These are phyloP conservation scores for Wolfiporia cocos DNA, from an alignment of 1,284 basidiomycete genomes.

Conservation along the genomic window DNA sequence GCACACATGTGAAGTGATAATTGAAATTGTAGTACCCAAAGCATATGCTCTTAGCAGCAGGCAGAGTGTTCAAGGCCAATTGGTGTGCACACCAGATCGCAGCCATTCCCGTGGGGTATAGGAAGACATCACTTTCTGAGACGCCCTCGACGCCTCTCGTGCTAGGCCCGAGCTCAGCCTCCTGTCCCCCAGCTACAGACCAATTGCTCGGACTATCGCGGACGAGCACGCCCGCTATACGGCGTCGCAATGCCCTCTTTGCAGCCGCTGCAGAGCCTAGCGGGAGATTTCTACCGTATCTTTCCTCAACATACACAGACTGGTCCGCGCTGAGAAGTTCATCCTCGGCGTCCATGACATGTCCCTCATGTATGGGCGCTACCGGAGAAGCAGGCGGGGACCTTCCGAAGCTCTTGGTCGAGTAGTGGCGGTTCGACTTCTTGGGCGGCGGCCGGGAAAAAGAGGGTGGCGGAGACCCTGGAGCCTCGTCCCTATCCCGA, in stretches of 20 bases:
- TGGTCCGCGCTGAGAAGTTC: constrained; percentile 46
- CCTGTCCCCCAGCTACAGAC: constrained; percentile 40
- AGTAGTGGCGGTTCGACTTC: constrained; percentile 60
- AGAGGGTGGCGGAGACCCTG: constrained; percentile 21
- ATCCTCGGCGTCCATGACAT: constrained; percentile 9
- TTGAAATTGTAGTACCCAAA: constrained; percentile 64
- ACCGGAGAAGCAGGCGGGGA: constrained; percentile 15
- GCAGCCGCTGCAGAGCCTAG: constrained; percentile 68
- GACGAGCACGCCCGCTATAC: constrained; percentile 86
- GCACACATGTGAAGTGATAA: background rate
- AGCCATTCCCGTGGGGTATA: constrained; percentile 87
- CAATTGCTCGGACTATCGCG: constrained; percentile 42
- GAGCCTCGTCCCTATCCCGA: constrained; percentile 33
- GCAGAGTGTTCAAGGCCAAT: constrained; percentile 48
- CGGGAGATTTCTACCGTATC: constrained; percentile 92
- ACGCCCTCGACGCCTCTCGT: constrained; percentile 56
- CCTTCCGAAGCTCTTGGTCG: constrained; percentile 33
- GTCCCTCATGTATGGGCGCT: constrained; percentile 4
- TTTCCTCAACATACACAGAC: constrained; percentile 78
- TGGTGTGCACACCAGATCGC: constrained; percentile 92
- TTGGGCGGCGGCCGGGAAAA: constrained; percentile 31
- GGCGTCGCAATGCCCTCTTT: constrained; percentile 80
- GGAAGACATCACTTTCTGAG: constrained; percentile 82
- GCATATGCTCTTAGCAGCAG: constrained; percentile 79
- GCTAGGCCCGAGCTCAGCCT: constrained; percentile 48